A percentile compares a stretch with the other conserved stretches of the same genome.
phyloP scores from a whole-genome alignment of 192 early-diverging fungal genomes.

The Helicostylum pulchrum region DNA sequence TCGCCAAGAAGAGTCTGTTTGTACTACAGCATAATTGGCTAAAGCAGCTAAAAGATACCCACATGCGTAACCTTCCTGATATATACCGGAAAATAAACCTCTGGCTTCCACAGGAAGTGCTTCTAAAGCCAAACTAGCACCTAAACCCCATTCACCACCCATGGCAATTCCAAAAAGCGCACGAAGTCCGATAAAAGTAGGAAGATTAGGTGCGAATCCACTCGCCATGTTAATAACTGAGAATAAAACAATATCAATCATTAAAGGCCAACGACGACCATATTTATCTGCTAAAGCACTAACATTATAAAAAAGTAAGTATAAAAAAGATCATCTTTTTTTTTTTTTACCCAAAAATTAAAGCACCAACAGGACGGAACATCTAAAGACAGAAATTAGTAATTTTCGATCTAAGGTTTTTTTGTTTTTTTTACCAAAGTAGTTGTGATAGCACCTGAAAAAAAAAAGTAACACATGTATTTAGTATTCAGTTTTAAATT shows the following conservation, averaged over 20 bases:
- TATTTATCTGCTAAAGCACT: conserved; percentile 61
- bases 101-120: conserved; percentile 60
- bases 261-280: conserved; percentile 67
- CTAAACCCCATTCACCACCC: conserved; percentile 59
- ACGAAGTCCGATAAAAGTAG: conserved; percentile 60
- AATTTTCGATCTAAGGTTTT: not conserved
- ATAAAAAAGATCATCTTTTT: not conserved
- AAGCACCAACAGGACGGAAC: conserved; percentile 68
- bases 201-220: conserved; percentile 61
- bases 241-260: conserved; percentile 62
- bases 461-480: not conserved
- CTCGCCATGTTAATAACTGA: conserved; percentile 60
- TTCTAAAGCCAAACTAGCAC: conserved; percentile 72
- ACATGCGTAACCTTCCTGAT: conserved; percentile 64
- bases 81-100: conserved; percentile 73
- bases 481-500: not conserved
- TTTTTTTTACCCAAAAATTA: conserved; percentile 52
- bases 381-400: conserved; percentile 32
- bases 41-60: conserved; percentile 66
- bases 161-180: conserved; percentile 64
- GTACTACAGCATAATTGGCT: conserved; percentile 55
- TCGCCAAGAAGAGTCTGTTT: conserved; percentile 55
- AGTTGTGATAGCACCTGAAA: conserved; percentile 55
- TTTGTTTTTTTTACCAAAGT: conserved; percentile 40
- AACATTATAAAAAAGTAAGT: not conserved